Conservation (phyloP, 768 basidiomycete genomes). For the Heimioporus sp. region DNA sequence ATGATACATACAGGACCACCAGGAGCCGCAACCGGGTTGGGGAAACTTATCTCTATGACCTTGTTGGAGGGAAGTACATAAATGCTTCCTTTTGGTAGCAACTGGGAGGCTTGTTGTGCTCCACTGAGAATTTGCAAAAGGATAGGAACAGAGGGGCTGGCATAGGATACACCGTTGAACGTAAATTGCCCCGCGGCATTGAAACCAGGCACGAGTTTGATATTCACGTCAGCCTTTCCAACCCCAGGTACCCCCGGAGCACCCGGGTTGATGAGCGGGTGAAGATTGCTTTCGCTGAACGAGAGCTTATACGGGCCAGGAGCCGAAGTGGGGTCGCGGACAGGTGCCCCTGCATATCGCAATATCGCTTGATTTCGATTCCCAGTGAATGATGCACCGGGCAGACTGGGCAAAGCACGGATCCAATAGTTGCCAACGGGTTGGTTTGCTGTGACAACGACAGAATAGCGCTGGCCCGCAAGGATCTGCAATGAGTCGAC, state of each 20-base stretch:
- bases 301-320: constrained; percentile 25
- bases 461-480: constrained; percentile 44
- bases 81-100: constrained; percentile 51
- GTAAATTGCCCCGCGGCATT: constrained; percentile 8
- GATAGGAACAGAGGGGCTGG: constrained; percentile 46
- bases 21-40: constrained; percentile 26
- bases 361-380: constrained; percentile 51
- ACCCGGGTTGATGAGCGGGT: constrained; percentile 29
- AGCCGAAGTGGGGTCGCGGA: constrained; percentile 41
- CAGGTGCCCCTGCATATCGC: constrained; percentile 46
- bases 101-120: constrained; percentile 39
- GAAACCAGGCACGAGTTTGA: constrained; percentile 21
- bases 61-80: constrained; percentile 44
- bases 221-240: constrained; percentile 41
- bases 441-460: constrained; percentile 46
- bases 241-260: constrained; percentile 38
- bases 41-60: constrained; percentile 46
- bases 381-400: constrained; percentile 26
- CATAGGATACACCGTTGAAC: constrained; percentile 32
- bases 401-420: constrained; percentile 37
- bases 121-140: constrained; percentile 62
- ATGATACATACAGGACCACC: constrained; percentile 31
- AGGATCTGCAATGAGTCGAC: constrained; percentile 36
- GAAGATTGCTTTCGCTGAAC: constrained; percentile 40
- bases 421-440: constrained; percentile 56